phyloP scores from a whole-genome alignment of 371 early-diverging fungal species.

The Parasitella parasitica region DNA sequence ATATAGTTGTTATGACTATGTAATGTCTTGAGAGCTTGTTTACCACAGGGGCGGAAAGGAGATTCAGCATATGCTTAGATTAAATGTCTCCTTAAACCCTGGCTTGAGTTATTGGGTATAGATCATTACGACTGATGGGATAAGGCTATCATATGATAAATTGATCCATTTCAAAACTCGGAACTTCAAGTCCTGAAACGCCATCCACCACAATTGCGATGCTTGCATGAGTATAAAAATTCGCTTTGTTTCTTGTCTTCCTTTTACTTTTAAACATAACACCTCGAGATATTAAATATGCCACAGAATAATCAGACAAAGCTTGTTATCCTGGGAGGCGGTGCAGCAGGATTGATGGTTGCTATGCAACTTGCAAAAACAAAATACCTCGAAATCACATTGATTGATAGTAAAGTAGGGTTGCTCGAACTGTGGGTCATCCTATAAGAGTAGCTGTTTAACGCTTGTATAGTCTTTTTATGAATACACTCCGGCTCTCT shows the following conservation, averaged over 20 bases:
- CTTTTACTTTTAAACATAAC: too few species aligned
- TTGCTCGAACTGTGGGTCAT: too few species aligned
- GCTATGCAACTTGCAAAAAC: constrained; percentile 24
- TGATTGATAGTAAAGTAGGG: constrained; percentile 39
- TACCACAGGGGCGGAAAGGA: too few species aligned
- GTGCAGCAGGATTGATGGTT: constrained; percentile 37
- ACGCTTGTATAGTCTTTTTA: constrained; percentile 25
- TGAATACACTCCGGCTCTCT: constrained; percentile 43
- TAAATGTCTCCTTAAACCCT: background rate
- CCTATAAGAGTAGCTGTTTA: too few species aligned
- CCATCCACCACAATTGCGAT: background rate
- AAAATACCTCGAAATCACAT: constrained; percentile 29
- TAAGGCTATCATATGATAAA: background rate
- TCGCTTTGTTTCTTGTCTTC: too few species aligned
- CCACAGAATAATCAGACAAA: constrained; percentile 1
- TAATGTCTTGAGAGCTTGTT: too few species aligned
- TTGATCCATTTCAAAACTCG: background rate
- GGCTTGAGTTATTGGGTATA: background rate
- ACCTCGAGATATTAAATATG: background rate
- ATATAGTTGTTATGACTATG: background rate
- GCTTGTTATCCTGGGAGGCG: constrained; percentile 39
- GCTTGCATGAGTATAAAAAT: background rate
- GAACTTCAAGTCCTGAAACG: background rate
- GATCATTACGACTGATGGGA: background rate
- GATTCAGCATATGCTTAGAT: background rate